Evolutionary conservation across 2,329 filamentous ascomycete genomes (phyloP).

Genomic region (Periconia sp.): DNA sequence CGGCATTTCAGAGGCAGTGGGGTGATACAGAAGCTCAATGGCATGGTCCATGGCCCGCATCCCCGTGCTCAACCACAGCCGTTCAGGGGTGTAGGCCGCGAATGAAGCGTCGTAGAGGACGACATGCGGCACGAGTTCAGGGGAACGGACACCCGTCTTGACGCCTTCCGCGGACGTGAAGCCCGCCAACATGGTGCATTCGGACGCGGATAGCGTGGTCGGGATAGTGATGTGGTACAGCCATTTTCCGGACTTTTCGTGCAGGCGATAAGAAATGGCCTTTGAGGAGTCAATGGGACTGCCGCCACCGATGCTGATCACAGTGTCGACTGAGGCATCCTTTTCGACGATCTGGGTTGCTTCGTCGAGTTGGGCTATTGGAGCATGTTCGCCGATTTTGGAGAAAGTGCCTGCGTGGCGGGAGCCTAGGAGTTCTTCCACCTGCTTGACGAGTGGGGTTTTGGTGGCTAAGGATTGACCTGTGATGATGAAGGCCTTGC

Average conservation of each 20-base stretch:
- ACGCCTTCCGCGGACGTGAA: slow-evolving; percentile 54
- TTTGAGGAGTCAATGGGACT: slow-evolving; percentile 55
- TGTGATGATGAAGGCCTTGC: slow-evolving; percentile 61
- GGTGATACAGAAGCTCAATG: slow-evolving; percentile 57
- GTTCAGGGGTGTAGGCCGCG: slow-evolving; percentile 53
- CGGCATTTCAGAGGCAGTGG: slow-evolving; percentile 54
- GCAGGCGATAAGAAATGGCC: slow-evolving; percentile 39
- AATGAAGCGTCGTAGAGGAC: slow-evolving; percentile 59
- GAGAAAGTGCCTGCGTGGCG: slow-evolving; percentile 57
- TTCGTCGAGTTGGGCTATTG: slow-evolving; percentile 56
- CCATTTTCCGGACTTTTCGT: slow-evolving; percentile 37
- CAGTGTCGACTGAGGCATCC: slow-evolving; percentile 54
- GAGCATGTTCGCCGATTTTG: slow-evolving; percentile 59
- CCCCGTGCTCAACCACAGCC: slow-evolving; percentile 55
- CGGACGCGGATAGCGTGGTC: slow-evolving; percentile 52
- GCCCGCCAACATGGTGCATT: slow-evolving; percentile 56
- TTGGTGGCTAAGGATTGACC: slow-evolving; percentile 57
- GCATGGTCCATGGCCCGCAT: slow-evolving; percentile 59
- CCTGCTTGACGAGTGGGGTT: slow-evolving; percentile 54
- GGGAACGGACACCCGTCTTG: slow-evolving; percentile 51
- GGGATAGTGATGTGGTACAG: slow-evolving; percentile 44
- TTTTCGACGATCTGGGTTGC: slow-evolving; percentile 51
- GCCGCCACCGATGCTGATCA: slow-evolving; percentile 59
- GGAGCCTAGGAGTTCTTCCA: slow-evolving; percentile 52
- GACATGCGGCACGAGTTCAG: slow-evolving; percentile 48